phyloP scores from a whole-genome alignment of 306 rosid species.

The Cajanus cajan region DNA sequence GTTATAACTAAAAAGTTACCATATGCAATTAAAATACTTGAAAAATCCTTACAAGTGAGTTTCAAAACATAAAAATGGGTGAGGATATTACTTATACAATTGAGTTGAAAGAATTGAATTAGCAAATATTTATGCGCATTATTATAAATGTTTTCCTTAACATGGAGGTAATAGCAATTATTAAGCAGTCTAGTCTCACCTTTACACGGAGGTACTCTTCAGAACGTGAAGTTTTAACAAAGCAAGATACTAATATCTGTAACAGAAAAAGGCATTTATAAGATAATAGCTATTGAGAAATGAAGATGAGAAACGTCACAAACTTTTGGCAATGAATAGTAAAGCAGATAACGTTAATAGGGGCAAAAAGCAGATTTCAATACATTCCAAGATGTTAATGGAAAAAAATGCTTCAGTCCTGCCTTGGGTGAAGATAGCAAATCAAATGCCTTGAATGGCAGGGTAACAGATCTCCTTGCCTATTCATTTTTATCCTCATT shows the following conservation, averaged over 20 bases:
- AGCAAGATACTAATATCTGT: slow-evolving; percentile 95
- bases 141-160: not conserved
- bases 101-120: slow-evolving; percentile 4
- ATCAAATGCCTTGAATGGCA: not conserved
- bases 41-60: slow-evolving; percentile 20
- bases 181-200: slow-evolving; percentile 48
- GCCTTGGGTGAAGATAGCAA: not conserved
- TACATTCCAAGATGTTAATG: not conserved
- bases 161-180: not conserved
- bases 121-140: not conserved
- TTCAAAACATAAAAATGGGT: slow-evolving; percentile 1
- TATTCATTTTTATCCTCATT: not conserved
- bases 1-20: not conserved
- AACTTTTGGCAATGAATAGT: not conserved
- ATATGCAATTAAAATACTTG: slow-evolving; percentile 20
- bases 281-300: slow-evolving; percentile 20
- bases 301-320: not conserved
- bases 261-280: slow-evolving; percentile 27
- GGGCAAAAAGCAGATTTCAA: not conserved
- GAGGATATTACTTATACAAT: not conserved
- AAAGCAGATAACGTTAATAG: not conserved
- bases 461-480: not conserved
- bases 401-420: slow-evolving; percentile 5
- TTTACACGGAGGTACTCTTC: slow-evolving; percentile 96
- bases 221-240: slow-evolving; percentile 87